A percentile compares a stretch with the other conserved stretches of the same genome.
phyloP scores from a whole-genome alignment of 352 stramenopile species.

The Phytophthora sp. region DNA sequence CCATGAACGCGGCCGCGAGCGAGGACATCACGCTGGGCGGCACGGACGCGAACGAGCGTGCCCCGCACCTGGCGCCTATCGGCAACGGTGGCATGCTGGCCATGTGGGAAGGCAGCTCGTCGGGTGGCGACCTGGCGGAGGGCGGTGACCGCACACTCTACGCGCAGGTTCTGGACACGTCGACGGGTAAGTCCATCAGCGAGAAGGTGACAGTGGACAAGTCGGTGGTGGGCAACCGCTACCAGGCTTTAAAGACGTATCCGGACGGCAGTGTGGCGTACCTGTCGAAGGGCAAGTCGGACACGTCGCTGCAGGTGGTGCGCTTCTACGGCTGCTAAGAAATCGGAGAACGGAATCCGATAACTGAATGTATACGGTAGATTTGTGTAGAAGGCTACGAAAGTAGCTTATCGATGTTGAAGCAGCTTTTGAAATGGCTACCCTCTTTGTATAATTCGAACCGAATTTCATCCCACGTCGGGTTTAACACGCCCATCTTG shows the following conservation, averaged over 20 bases:
- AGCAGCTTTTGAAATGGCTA: not conserved
- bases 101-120: conserved; percentile 52
- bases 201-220: conserved; percentile 52
- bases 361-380: conserved; percentile 19
- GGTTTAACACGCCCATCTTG: conserved; percentile 8
- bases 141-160: conserved; percentile 46
- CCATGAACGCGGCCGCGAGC: conserved; percentile 44
- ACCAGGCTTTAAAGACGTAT: conserved; percentile 62
- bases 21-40: conserved; percentile 62
- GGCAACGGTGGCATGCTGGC: conserved; percentile 48
- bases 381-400: conserved; percentile 5
- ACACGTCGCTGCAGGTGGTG: conserved; percentile 54
- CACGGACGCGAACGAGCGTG: conserved; percentile 54
- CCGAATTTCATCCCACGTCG: not conserved
- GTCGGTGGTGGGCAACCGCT: conserved; percentile 60
- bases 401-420: conserved; percentile 5
- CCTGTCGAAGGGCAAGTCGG: conserved; percentile 47
- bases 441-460: not conserved
- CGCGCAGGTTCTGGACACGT: conserved; percentile 52
- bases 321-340: conserved; percentile 54
- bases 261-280: conserved; percentile 60
- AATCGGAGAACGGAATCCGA: conserved; percentile 18
- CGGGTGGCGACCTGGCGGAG: conserved; percentile 43
- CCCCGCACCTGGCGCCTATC: conserved; percentile 51
- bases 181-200: conserved; percentile 49